phyloP scores from a whole-genome alignment of 2,329 filamentous ascomycete species.

The Cucurbitaria berberidis region DNA sequence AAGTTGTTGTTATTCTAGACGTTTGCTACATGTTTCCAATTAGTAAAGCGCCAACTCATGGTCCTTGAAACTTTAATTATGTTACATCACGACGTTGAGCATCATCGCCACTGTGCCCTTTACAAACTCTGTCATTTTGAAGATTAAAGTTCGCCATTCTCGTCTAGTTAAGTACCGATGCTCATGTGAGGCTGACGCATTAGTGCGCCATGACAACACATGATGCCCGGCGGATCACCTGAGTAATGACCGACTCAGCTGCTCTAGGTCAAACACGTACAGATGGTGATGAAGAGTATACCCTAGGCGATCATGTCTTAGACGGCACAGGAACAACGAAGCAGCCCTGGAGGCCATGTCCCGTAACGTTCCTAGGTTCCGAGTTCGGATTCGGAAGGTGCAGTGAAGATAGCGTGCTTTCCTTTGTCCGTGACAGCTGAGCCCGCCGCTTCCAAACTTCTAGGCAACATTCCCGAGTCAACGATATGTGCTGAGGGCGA shows the following conservation, averaged over 20 bases:
- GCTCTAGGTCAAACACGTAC: background rate
- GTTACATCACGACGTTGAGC: too few relatives aligned
- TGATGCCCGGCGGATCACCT: background rate
- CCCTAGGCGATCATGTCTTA: too few relatives aligned
- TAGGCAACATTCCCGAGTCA: constrained; percentile 8
- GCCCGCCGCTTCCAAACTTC: background rate
- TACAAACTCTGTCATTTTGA: too few relatives aligned
- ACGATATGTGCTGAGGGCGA: constrained; percentile 4
- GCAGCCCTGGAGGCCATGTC: too few relatives aligned
- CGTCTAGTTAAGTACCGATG: background rate
- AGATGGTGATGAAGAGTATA: too few relatives aligned
- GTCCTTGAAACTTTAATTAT: background rate
- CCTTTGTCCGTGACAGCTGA: background rate
- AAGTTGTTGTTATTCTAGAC: constrained; percentile 7
- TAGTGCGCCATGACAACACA: background rate
- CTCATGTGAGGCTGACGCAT: background rate
- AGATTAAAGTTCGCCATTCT: too few relatives aligned
- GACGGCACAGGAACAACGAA: too few relatives aligned
- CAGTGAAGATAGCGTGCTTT: background rate
- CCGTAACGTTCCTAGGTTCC: constrained; percentile 9
- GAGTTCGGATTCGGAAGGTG: constrained; percentile 24
- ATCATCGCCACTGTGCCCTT: too few relatives aligned
- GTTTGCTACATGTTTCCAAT: background rate
- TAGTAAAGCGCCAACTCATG: too few relatives aligned
- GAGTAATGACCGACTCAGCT: background rate